These are phyloP conservation scores for Mortierella hygrophila DNA, from an alignment of 192 early-diverging fungal species.

Conservation along the genomic window DNA sequence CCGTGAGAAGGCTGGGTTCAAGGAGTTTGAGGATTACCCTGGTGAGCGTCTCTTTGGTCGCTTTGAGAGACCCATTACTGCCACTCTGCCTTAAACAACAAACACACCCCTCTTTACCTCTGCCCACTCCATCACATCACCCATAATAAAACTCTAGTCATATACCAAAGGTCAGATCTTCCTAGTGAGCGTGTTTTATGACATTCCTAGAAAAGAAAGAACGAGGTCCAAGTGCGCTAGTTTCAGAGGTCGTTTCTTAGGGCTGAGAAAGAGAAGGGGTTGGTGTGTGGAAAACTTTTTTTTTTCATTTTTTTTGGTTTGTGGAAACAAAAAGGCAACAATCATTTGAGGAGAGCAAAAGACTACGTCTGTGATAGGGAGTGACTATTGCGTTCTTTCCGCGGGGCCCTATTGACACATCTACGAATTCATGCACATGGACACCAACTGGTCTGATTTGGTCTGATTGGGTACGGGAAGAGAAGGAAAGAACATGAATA, in stretches of 20 bases:
- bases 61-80: slow-evolving; percentile 47
- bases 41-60: slow-evolving; percentile 51
- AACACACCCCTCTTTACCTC: not conserved
- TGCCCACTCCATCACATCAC: not conserved
- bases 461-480: not conserved
- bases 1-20: slow-evolving; percentile 44
- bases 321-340: no score
- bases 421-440: not conserved
- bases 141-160: no score
- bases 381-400: not conserved
- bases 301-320: no score
- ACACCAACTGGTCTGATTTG: not conserved
- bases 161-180: no score
- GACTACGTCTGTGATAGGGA: no score
- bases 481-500: not conserved
- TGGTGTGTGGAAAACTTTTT: no score
- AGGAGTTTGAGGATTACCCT: slow-evolving; percentile 52
- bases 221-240: no score
- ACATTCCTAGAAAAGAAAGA: no score
- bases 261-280: no score
- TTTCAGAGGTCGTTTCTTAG: no score
- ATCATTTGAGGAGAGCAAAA: no score
- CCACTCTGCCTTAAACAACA: slow-evolving; percentile 12
- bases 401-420: not conserved
- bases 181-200: no score